Conservation (phyloP, 164 flowering plant species). For the Brasenia schreberi region DNA sequence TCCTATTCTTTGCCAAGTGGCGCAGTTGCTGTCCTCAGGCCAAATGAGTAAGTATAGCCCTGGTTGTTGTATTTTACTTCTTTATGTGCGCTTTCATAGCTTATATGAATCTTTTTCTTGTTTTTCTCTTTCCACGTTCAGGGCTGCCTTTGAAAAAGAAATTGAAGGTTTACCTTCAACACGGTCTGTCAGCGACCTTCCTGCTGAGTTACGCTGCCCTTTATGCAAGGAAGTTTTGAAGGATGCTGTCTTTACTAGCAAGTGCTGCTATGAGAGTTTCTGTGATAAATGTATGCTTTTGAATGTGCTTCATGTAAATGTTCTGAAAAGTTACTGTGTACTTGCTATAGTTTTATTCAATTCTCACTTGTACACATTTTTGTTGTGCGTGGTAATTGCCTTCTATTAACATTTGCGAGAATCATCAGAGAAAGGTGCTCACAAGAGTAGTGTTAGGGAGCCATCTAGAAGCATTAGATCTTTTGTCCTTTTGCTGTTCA, state of each 20-base stretch:
- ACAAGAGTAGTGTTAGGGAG: too few species aligned
- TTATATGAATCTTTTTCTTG: neutral
- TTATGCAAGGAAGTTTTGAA: conserved; percentile 93
- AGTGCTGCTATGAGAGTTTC: conserved; percentile 88
- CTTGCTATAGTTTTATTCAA: too few species aligned
- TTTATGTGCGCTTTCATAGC: neutral
- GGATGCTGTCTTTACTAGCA: conserved; percentile 97
- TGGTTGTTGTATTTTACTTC: neutral
- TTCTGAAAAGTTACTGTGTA: too few species aligned
- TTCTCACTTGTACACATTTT: too few species aligned
- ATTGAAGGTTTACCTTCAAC: conserved; percentile 87
- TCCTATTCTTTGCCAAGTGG: conserved; percentile 98
- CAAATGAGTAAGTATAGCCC: conserved; percentile 65
- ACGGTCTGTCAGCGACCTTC: conserved; percentile 65
- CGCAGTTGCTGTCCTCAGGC: conserved; percentile 69
- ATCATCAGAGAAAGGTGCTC: too few species aligned
- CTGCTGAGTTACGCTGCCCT: conserved; percentile 89
- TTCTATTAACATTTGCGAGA: neutral
- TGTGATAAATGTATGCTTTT: conserved; percentile 80
- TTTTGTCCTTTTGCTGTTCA: too few species aligned
- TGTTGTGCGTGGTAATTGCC: too few species aligned
- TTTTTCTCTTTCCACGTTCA: conserved; percentile 10
- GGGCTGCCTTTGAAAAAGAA: conserved; percentile 97
- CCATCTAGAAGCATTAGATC: too few species aligned
- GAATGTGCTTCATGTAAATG: neutral